These are phyloP conservation scores for Medakamo hakoo DNA, from an alignment of 139 green algal genomes.

Conservation along the genomic window DNA sequence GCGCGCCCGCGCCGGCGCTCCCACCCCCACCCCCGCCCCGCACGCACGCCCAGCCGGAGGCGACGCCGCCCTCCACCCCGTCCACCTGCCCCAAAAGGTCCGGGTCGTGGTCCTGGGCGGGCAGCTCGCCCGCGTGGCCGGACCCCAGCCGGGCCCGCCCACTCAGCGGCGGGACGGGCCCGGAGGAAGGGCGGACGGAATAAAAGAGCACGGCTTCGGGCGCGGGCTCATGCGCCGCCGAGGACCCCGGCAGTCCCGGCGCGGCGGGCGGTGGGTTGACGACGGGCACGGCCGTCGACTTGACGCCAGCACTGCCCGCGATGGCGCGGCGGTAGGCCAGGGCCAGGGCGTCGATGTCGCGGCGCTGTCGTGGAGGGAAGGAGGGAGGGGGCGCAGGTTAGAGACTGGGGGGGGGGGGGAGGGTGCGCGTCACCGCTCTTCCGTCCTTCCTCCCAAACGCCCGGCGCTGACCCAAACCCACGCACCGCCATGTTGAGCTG, in stretches of 20 bases:
- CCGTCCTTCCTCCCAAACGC: too few relatives aligned
- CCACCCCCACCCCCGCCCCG: not conserved
- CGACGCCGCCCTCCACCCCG: slow-evolving; percentile 17
- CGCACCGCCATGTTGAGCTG: too few relatives aligned
- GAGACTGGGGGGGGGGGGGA: too few relatives aligned
- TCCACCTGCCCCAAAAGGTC: slow-evolving; percentile 22
- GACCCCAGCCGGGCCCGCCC: slow-evolving; percentile 12
- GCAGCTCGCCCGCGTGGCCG: not conserved
- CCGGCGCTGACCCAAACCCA: too few relatives aligned
- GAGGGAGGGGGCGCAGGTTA: not conserved
- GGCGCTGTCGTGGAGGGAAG: not conserved
- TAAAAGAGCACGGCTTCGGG: slow-evolving; percentile 17
- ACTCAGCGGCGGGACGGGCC: slow-evolving; percentile 6
- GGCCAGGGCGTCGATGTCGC: not conserved
- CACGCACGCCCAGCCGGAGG: slow-evolving; percentile 27
- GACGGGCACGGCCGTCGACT: too few relatives aligned
- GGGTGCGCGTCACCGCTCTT: too few relatives aligned
- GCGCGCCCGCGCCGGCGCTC: not conserved
- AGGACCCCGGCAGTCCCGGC: not conserved
- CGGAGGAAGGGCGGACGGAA: slow-evolving; percentile 12
- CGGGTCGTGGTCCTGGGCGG: not conserved
- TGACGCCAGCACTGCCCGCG: too few relatives aligned
- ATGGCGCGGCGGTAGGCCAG: not conserved
- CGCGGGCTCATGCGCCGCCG: not conserved
- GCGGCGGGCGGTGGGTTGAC: not conserved